Evolutionary conservation across 2,329 filamentous ascomycete genomes (phyloP), one percentile per base, ranked within the genome.

Genomic region (Dryadomyces quercivorus): DNA sequence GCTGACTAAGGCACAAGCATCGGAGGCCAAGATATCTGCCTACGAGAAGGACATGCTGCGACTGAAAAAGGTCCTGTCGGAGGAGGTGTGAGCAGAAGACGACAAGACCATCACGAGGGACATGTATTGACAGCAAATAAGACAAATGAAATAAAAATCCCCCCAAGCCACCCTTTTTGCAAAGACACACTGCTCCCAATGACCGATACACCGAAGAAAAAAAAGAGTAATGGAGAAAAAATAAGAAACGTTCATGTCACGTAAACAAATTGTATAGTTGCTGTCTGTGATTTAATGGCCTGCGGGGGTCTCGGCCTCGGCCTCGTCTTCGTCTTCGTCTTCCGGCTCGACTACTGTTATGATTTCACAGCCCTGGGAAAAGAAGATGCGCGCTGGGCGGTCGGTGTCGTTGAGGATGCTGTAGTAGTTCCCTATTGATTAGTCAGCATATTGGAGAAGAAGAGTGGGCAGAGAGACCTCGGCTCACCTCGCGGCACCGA

Each of bases 401-500:
- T 85, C 77, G 63, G 83, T 82, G 55, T 88, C 82, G 67, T 97
- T 98, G 54, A 77, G 76, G 63, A 98, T 95, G 64, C 85, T 87
- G 70, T 98, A 98, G 62, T 89, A 86, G 65, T 97, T 97, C 52
- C 92, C 92, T 96, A 59, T 38, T n/a, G n/a, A 10, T 1, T 40
- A 40, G 36, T 13, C 10, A 40, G 36, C 10, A 40, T 12, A 40
- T 13, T 3, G 9, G 5, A 40, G 36, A 40, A 7, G 10, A 8
- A 12, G 15, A 3, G 3, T 5, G 26, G 3, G 15, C 31, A 34
- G 40, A 34, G 50, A 52, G 3, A 26, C 52, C n/a, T n/a, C n/a
- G n/a, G 72, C 85, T 75, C 70, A 96, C 92, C 92, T 81, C 92
- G 81, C 22, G 93, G 93, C 58, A 98, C 91, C 68, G 95, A 91